Base-by-base conservation (phyloP, 306 rosid genomes). In the Dalbergia cochinchinensis region DNA sequence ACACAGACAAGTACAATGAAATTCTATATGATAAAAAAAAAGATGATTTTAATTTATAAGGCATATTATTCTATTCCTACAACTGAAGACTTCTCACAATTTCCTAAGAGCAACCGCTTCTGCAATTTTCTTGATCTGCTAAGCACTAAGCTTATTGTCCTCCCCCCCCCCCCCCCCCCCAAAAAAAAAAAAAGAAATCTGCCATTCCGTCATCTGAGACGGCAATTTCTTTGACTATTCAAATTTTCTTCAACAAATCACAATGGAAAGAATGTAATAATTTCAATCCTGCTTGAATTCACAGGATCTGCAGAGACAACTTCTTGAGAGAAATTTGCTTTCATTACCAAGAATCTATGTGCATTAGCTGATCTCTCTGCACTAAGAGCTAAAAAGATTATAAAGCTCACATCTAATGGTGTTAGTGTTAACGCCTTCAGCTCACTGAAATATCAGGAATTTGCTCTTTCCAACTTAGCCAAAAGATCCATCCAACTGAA, bases 381-480 rank as follows among this genome's bases (percentile, higher is more conserved):
- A 63, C 83, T 76, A 3, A 91, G 83, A 48, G 90, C 88, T 19
- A 83, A 87, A 59, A 84, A 51, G 42, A 18, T 20, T 80, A 84
- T 88, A 72, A 66, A 84, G 87, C 89, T 80, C 82, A 90, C 82
- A 67, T 82, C 88, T 84, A 90, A 65, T 76, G 86, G 70, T 37
- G 80, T 69, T 22, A 5, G 10, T 63, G 64, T 33, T 11, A 26
- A 26, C 31, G 2, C 2, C 64, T 71, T 63, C 72, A 84, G 69
- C 48, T 77, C 73, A 91, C 31, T 86, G 50, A 87, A 79, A 83
- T 87, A 20, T 87, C 88, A 31, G 89, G 87, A 71, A 83, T 26
- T 91, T 51, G 87, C 87, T 60, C 86, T 83, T 3, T 80, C 68
- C 59, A 84, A 79, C 77, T 85, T 69, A 82, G 90, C 74, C 82